phyloP scores from a whole-genome alignment of 108 stramenopile genomes.

The Cyclotella choctawhatcheeana region DNA sequence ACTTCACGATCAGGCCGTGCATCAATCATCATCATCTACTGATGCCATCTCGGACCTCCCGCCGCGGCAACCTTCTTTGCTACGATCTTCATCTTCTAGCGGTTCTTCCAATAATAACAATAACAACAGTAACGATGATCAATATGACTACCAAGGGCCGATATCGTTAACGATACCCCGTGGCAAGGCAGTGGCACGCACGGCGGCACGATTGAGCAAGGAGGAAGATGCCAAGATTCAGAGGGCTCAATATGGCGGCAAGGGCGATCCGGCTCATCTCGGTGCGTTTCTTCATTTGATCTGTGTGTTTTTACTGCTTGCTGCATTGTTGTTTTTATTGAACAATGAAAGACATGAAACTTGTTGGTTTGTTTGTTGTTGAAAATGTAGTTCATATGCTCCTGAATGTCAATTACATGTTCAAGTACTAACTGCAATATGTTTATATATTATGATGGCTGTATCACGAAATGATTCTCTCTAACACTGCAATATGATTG shows the following conservation, averaged over 20 bases:
- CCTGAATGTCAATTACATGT: too few species aligned
- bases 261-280: constrained; percentile 68
- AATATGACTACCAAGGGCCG: neutral
- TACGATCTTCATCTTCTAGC: too few species aligned
- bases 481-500: too few species aligned
- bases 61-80: neutral
- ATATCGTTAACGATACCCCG: neutral
- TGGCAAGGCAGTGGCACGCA: neutral
- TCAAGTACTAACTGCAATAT: too few species aligned
- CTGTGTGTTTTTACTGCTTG: too few species aligned
- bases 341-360: neutral
- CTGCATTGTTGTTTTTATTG: neutral
- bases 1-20: constrained; percentile 22
- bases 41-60: neutral
- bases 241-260: constrained; percentile 61
- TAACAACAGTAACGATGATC: neutral
- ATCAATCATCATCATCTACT: neutral
- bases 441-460: too few species aligned
- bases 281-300: too few species aligned
- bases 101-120: too few species aligned
- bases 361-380: neutral
- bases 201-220: neutral
- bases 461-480: too few species aligned
- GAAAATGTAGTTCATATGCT: too few species aligned
- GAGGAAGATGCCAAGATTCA: constrained; percentile 24